These are phyloP conservation scores for Phytopythium boreale DNA, from an alignment of 352 stramenopile species.

Conservation along the genomic window DNA sequence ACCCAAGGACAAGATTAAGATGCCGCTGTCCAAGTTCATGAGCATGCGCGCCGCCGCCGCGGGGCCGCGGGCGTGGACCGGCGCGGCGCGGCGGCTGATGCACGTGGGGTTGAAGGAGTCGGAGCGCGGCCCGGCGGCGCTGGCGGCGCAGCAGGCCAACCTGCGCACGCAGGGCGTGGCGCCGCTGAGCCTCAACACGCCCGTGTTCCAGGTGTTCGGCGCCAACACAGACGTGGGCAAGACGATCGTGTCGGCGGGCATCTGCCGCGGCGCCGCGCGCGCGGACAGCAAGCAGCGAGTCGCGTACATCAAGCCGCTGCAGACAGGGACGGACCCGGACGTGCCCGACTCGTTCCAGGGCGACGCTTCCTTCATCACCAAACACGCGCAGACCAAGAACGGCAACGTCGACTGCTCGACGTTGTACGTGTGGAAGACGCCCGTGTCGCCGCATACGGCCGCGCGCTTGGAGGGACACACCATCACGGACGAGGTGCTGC, in stretches of 20 bases:
- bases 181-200: slow-evolving; percentile 52
- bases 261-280: slow-evolving; percentile 76
- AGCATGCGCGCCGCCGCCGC: background rate
- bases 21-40: background rate
- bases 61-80: background rate
- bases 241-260: slow-evolving; percentile 92
- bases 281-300: slow-evolving; percentile 25
- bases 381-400: slow-evolving; percentile 24
- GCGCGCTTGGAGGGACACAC: slow-evolving; percentile 83
- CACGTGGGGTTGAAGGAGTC: slow-evolving; percentile 49
- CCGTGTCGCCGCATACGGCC: slow-evolving; percentile 94
- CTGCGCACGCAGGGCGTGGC: slow-evolving; percentile 54
- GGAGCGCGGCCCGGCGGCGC: slow-evolving; percentile 19
- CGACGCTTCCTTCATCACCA: slow-evolving; percentile 85
- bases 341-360: slow-evolving; percentile 46
- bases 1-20: background rate
- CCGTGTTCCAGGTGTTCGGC: slow-evolving; percentile 92
- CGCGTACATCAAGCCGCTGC: slow-evolving; percentile 96
- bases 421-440: slow-evolving; percentile 93
- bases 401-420: slow-evolving; percentile 64
- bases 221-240: slow-evolving; percentile 98
- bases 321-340: slow-evolving; percentile 86
- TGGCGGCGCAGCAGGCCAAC: slow-evolving; percentile 41
- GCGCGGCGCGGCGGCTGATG: slow-evolving; percentile 17
- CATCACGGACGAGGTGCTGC: slow-evolving; percentile 85